Evolutionary conservation across 352 stramenopile genomes (phyloP), one percentile per base, ranked within the genome.

Genomic region (Pythium apleroticum): DNA sequence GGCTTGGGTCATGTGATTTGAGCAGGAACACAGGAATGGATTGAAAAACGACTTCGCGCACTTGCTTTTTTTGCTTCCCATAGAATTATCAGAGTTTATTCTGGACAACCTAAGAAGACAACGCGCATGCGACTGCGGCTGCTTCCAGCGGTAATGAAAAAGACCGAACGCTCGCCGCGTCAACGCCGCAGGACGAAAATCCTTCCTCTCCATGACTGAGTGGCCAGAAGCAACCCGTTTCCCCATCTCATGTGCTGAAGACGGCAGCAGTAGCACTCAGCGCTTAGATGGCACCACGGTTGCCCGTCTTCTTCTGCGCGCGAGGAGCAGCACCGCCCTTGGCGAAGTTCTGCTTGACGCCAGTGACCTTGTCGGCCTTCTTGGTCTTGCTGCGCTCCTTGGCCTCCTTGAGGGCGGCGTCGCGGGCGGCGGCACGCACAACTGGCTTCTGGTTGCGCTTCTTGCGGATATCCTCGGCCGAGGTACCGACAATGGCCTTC

Each of bases 391-490:
- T 93, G 78, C 84, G 85, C 41, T 94, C 87, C 82, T 95, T 95
- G 48, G 85, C 85, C 78, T 95, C 87, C 81, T 97, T 97, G 60
- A 98, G 81, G 55, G 95, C 96, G 48, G 94, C 93, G 8, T 95
- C 86, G 63, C 91, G 90, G 52, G 91, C 87, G 50, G 92, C 91
- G 65, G 87, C 86, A 76, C 95, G 89, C 63, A 98, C 84, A 63
- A 97, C 86, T 56, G 89, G 90, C 83, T 98, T 99, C 81, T 98
- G 91, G 69, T 96, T 95, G 65, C 95, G 91, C 91, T 98, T 98
- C 86, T 99, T 99, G 78, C 93, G 97, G 80, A 99, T 98, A 71
- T 99, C 97, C 62, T 99, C 97, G 67, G 97, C 85, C 71, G 89
- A 97, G 62, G 97, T 91, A 75, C 96, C 97, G 45, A 99, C 91